Evolutionary conservation across 2,329 filamentous ascomycete species (phyloP).

Genomic region (Microdochium trichocladiopsis): DNA sequence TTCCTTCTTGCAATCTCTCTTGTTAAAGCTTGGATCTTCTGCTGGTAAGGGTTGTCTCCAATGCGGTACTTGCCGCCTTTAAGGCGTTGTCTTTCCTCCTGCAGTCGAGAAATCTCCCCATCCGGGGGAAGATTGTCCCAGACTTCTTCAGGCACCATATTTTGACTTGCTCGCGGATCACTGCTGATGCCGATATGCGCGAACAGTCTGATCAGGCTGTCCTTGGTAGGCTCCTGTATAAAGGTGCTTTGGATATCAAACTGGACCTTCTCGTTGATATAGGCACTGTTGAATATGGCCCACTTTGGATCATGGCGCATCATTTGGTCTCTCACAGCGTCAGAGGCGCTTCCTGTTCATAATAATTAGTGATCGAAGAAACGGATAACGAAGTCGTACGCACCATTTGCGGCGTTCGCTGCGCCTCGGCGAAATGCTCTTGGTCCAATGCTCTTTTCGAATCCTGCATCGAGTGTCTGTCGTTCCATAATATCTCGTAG

Average conservation of each 20-base stretch:
- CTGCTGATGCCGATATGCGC: constrained; percentile 16
- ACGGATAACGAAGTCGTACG: too few species aligned
- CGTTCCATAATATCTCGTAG: constrained; percentile 16
- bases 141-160: too few species aligned
- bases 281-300: constrained; percentile 17
- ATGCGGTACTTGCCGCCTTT: too few species aligned
- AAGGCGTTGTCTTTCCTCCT: too few species aligned
- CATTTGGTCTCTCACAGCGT: constrained; percentile 18
- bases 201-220: constrained; percentile 11
- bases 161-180: too few species aligned
- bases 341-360: constrained; percentile 13
- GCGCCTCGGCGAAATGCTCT: constrained; percentile 10
- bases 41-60: too few species aligned
- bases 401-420: constrained; percentile 13
- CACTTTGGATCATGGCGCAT: constrained; percentile 19
- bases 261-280: constrained; percentile 19
- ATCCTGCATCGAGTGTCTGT: constrained; percentile 14
- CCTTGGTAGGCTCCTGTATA: constrained; percentile 13
- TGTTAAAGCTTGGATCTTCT: too few species aligned
- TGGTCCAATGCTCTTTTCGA: constrained; percentile 9
- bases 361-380: too few species aligned
- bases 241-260: constrained; percentile 21
- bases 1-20: too few species aligned
- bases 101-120: too few species aligned
- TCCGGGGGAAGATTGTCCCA: too few species aligned